Conservation (phyloP, 179 eudicot species). For the Beta lomatogona region DNA sequence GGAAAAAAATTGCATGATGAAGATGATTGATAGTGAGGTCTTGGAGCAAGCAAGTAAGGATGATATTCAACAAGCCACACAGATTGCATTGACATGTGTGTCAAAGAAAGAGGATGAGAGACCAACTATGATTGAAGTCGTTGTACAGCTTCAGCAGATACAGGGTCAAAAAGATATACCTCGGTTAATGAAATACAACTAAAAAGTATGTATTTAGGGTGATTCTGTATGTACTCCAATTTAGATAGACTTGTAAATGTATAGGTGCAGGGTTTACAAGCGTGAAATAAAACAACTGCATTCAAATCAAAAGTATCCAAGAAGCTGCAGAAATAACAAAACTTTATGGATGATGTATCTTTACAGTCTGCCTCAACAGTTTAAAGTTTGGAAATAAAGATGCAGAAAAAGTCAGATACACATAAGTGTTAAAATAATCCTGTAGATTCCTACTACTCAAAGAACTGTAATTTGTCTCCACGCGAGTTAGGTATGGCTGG, state of each 20-base stretch:
- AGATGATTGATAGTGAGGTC: slow-evolving; percentile 15
- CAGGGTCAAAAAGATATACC: neutral
- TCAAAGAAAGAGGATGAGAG: slow-evolving; percentile 19
- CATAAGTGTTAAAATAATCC: no score
- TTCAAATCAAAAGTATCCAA: no score
- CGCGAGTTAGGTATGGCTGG: neutral
- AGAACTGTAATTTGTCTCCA: no score
- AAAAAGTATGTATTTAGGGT: neutral
- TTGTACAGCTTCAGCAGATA: slow-evolving; percentile 21
- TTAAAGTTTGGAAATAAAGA: no score
- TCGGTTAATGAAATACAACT: neutral
- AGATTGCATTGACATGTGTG: slow-evolving; percentile 25
- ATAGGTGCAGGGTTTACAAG: no score
- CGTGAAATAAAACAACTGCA: neutral
- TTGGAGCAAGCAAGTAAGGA: slow-evolving; percentile 6
- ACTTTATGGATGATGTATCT: no score
- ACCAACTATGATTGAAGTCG: slow-evolving; percentile 25
- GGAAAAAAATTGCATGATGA: neutral
- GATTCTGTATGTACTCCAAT: neutral
- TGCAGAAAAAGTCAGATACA: no score
- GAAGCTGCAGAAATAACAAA: no score
- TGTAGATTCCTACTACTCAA: no score
- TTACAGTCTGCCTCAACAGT: neutral
- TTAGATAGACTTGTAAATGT: no score
- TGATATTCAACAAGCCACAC: slow-evolving; percentile 15